Evolutionary conservation across 2,329 filamentous ascomycete species (phyloP), one percentile per base, ranked within the genome.

Genomic region (Sclerotinia nivalis): DNA sequence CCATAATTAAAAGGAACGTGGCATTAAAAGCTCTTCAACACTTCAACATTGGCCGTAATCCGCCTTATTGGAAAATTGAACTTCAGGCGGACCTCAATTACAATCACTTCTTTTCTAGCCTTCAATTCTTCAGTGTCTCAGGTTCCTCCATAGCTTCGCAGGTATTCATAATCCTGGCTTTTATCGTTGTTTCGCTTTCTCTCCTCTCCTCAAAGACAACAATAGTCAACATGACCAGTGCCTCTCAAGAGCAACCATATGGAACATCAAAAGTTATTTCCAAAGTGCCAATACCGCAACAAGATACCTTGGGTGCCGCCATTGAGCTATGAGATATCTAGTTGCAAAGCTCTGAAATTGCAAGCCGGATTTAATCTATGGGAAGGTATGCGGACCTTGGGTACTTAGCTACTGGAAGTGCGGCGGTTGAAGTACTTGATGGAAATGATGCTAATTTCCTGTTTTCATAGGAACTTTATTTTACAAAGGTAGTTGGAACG

Each of bases 301-400:
- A 65, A 37, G 72, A 69, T 25, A 76, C 71, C 0, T 40, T 73
- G 3, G 64, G 72, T 28, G 72, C 73, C 8, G 50, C 59, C 1
- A 71, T 74, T 20, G 28, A 71, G 28, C n/a, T 74, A 71, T 40
- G 40, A 67, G 31, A 49, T 66, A 43, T 64, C 72, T 0, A 40
- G 9, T 13, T 18, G 72, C 6, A 66, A 40, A 20, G 52, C 28
- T 25, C n/a, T 56, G 4, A 69, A 58, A 8, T 31, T 37, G 5
- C 71, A 72, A 37, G 66, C 43, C 8, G 70, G 64, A 15, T 74
- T 74, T 69, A n/a, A 45, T 1, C n/a, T 74, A 9, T 76, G 69
- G 58, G 54, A 40, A 10, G 73, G 73, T 7, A 69, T n/a, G 49
- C 59, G 4, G 55, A 73, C 47, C 25, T 73, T n/a, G 71, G 68